Conservation (phyloP, 192 early-diverging fungal species). For the Geranomyces variabilis region DNA sequence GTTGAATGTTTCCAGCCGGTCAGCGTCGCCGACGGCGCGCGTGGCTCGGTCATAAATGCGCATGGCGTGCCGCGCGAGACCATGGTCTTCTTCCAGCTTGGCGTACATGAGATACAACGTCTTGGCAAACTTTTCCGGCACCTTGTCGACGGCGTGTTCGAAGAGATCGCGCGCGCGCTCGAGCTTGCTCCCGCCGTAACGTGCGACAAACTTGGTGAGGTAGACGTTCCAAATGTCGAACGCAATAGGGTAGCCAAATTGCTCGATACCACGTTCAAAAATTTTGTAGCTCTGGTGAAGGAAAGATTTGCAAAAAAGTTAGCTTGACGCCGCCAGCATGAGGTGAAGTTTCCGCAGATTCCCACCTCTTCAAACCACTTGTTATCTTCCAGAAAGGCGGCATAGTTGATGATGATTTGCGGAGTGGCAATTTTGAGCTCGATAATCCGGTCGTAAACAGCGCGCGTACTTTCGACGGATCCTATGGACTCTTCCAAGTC, state of each 20-base stretch:
- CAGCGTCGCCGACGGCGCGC: conserved; percentile 70
- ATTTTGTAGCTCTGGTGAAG: conserved; percentile 74
- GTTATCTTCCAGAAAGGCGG: conserved; percentile 84
- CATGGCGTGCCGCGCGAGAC: conserved; percentile 89
- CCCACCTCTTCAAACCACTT: conserved; percentile 92
- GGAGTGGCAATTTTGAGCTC: conserved; percentile 93
- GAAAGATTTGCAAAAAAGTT: neutral
- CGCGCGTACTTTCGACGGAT: conserved; percentile 74
- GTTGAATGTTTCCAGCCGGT: conserved; percentile 79
- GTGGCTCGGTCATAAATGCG: conserved; percentile 93
- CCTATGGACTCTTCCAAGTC: conserved; percentile 94
- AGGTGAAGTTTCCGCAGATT: too few relatives aligned
- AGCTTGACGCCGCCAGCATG: too few relatives aligned
- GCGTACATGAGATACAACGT: conserved; percentile 89
- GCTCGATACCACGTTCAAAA: conserved; percentile 93
- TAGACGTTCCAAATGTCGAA: conserved; percentile 98
- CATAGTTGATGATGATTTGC: conserved; percentile 96
- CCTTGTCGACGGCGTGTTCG: conserved; percentile 88
- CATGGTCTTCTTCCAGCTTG: conserved; percentile 88
- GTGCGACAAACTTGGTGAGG: conserved; percentile 78
- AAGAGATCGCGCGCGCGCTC: conserved; percentile 94
- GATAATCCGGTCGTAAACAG: conserved; percentile 89
- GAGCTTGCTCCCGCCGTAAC: conserved; percentile 84
- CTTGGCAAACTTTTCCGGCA: conserved; percentile 84
- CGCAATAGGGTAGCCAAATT: conserved; percentile 96